Conservation (phyloP, 345 rosid genomes). For the Acer yangbiense region DNA sequence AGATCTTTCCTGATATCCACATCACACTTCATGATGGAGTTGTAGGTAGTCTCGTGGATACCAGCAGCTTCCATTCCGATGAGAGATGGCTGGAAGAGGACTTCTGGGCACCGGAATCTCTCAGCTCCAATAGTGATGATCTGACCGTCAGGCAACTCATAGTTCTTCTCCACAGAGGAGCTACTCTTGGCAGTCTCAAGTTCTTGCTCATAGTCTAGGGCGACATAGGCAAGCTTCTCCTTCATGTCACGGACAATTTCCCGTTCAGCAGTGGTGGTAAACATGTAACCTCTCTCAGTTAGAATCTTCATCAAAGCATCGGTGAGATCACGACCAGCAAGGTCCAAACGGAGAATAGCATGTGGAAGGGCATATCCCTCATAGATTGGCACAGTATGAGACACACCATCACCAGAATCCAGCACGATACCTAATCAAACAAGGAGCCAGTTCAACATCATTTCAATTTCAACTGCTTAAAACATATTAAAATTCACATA, state of each 20-base stretch:
- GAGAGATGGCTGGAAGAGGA: slow-evolving; percentile 66
- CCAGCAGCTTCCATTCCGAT: slow-evolving; percentile 74
- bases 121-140: slow-evolving; percentile 67
- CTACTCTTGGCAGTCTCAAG: slow-evolving; percentile 67
- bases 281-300: slow-evolving; percentile 68
- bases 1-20: slow-evolving; percentile 70
- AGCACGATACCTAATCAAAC: slow-evolving; percentile 55
- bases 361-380: slow-evolving; percentile 69
- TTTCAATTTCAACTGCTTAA: neutral
- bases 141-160: slow-evolving; percentile 66
- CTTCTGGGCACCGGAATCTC: slow-evolving; percentile 73
- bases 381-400: slow-evolving; percentile 66
- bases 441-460: neutral
- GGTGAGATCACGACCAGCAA: slow-evolving; percentile 68
- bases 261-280: slow-evolving; percentile 65
- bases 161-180: slow-evolving; percentile 64
- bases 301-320: slow-evolving; percentile 67
- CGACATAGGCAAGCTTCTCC: slow-evolving; percentile 55
- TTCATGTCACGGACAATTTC: slow-evolving; percentile 62
- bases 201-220: slow-evolving; percentile 63
- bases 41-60: slow-evolving; percentile 66
- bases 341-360: slow-evolving; percentile 63
- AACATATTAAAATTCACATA: neutral
- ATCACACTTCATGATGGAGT: slow-evolving; percentile 68
- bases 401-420: slow-evolving; percentile 78